A percentile compares a stretch with the other conserved stretches of the same genome.
These are phyloP conservation scores for Quaeritorhiza haematococci DNA, from an alignment of 371 early-diverging fungal species.

Conservation along the genomic window DNA sequence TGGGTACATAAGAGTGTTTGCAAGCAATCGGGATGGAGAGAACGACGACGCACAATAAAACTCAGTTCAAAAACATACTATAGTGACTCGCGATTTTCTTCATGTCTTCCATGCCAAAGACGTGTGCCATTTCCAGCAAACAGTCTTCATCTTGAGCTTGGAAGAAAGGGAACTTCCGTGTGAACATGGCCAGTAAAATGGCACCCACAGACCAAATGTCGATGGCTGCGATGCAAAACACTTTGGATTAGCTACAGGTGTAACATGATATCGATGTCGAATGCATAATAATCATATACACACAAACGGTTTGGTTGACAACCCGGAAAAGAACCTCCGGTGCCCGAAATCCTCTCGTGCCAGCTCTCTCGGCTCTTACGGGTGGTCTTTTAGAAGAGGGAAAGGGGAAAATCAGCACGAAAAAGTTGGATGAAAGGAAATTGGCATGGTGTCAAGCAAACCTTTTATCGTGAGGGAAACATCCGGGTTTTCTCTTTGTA, in stretches of 20 bases:
- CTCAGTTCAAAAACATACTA: slow-evolving; percentile 36
- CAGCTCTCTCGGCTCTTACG: slow-evolving; percentile 89
- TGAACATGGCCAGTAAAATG: slow-evolving; percentile 76
- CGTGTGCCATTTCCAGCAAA: slow-evolving; percentile 79
- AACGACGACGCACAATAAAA: slow-evolving; percentile 3
- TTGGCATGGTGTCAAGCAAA: background rate
- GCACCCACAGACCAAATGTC: slow-evolving; percentile 97
- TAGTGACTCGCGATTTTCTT: slow-evolving; percentile 56
- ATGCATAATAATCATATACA: background rate
- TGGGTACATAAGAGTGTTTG: slow-evolving; percentile 6
- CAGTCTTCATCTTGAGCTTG: slow-evolving; percentile 78
- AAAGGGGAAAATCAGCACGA: no score
- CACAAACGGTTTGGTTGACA: slow-evolving; percentile 76
- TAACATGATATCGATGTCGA: background rate
- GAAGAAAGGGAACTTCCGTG: slow-evolving; percentile 92
- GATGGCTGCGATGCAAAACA: slow-evolving; percentile 48
- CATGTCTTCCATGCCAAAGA: slow-evolving; percentile 87
- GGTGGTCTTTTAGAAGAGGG: slow-evolving; percentile 61
- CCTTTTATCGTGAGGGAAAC: background rate
- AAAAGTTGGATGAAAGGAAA: no score
- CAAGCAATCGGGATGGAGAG: slow-evolving; percentile 5
- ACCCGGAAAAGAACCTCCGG: slow-evolving; percentile 94
- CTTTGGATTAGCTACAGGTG: background rate
- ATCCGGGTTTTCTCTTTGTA: background rate
- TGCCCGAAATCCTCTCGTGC: slow-evolving; percentile 96